A percentile compares a stretch with the other conserved stretches of the same genome.
Evolutionary conservation across 2,329 filamentous ascomycete species (phyloP).

Genomic region (Verticillium longisporum): DNA sequence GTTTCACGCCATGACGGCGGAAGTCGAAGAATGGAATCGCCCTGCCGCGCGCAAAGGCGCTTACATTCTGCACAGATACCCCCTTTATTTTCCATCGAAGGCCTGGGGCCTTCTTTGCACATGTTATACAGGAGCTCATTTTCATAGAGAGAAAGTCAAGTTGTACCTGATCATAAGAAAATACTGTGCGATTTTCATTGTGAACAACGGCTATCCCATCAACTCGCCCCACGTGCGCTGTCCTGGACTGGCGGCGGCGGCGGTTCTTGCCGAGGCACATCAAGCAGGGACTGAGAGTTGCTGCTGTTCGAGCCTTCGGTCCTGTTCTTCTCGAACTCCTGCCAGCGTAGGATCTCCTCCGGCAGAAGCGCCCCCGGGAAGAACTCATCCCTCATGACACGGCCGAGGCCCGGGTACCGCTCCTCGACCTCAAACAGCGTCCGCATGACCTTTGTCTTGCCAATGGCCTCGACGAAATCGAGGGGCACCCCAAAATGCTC

Average conservation of each 20-base stretch:
- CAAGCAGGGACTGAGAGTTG: neutral
- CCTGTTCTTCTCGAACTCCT: neutral
- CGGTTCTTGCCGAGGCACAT: neutral
- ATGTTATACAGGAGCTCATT: neutral
- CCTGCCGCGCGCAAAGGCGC: neutral
- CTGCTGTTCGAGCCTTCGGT: neutral
- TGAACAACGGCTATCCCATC: neutral
- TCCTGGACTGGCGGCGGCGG: neutral
- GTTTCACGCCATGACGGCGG: neutral
- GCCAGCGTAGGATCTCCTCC: neutral
- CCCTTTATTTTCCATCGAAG: neutral
- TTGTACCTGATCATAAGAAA: neutral
- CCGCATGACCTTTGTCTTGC: constrained; percentile 7
- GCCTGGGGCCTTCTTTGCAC: neutral
- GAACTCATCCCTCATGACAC: constrained; percentile 3
- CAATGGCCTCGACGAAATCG: constrained; percentile 4
- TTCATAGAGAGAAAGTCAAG: neutral
- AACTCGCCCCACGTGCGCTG: neutral
- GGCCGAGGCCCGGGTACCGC: neutral
- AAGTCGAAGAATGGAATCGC: neutral
- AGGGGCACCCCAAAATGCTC: constrained; percentile 19
- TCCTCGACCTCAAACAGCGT: constrained; percentile 8
- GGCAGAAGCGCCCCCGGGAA: neutral
- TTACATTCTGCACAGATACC: neutral
- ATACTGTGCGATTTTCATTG: neutral